Base-by-base conservation (phyloP, 163 green algal species). In the Scenedesmus sp. region DNA sequence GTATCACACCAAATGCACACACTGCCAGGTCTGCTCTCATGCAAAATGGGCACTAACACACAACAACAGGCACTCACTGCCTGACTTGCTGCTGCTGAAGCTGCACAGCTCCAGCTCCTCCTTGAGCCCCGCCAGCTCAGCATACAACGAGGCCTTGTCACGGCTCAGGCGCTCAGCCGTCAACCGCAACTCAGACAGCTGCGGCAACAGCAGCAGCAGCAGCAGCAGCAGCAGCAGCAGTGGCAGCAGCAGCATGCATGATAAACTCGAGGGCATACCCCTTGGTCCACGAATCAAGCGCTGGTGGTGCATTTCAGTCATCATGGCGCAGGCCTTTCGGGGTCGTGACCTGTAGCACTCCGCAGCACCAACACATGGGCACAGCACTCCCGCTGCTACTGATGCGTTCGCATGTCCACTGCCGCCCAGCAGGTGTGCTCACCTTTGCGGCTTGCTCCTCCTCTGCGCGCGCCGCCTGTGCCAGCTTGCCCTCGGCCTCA, bases 161-260 rank as follows among this genome's bases (percentile, higher is more conserved):
- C 92, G 92, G 3, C 18, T 20, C 26, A 90, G 79, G 0, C 86
- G 88, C 20, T 93, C 88, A 16, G 26, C 73, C 16, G 81, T 87
- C 43, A 73, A 30, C 49, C 35, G 68, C 51, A 91, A 61, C 73
- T 93, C 91, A 40, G 76, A 88, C 53, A 88, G 24, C 91, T 93
- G 82, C 30, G 83, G n/a, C 13, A 68, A 30, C 12, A 43, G 61
- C 22, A 44, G 16, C 56, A 85, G 78, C 33, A 85, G 33, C 33
- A 85, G 43, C 9, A 70, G 70, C 12, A 30, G 61, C 61, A 89
- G 35, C 84, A 83, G 6, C 35, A 82, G 46, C 42, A 83, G 26
- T 35, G 10, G 35, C 49, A 88, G 3, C 46, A 79, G 22, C 20
- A 46, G 53, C 40, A 16, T 49, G 30, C 35, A 81, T 33, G 13